A percentile compares a stretch with the other conserved stretches of the same genome.
Evolutionary conservation across 805 yeast species (phyloP).

Genomic region (Yarrowia sp.): DNA sequence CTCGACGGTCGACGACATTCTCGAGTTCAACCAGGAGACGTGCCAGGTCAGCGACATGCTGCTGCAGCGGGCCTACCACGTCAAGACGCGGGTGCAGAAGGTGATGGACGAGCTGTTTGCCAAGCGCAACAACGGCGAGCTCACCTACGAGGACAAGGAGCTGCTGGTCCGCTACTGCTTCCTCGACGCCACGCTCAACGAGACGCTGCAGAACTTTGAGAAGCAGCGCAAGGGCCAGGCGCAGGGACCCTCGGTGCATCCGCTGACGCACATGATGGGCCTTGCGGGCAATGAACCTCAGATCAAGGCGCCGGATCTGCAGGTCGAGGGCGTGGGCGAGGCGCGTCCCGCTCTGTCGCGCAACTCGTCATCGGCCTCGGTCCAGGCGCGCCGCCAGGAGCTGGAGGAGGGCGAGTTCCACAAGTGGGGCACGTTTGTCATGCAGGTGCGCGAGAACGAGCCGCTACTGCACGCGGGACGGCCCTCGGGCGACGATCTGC

Average conservation of each 20-base stretch:
- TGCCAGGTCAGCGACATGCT: constrained; percentile 34
- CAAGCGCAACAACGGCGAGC: constrained; percentile 53
- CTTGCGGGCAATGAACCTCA: constrained; percentile 12
- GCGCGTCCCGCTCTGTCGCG: constrained; percentile 29
- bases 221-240: constrained; percentile 16
- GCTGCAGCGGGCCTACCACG: constrained; percentile 44
- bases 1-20: constrained; percentile 33
- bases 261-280: constrained; percentile 25
- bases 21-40: constrained; percentile 29
- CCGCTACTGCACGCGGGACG: constrained; percentile 31
- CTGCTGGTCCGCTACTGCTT: constrained; percentile 64
- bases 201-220: constrained; percentile 42
- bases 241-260: constrained; percentile 3
- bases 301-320: constrained; percentile 12
- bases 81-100: constrained; percentile 47
- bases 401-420: constrained; percentile 92
- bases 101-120: constrained; percentile 57
- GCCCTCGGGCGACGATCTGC: constrained; percentile 49
- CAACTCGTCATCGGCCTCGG: constrained; percentile 36
- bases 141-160: constrained; percentile 72
- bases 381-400: constrained; percentile 73
- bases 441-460: constrained; percentile 46
- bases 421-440: constrained; percentile 78
- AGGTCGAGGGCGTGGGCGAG: constrained; percentile 25
- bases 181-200: constrained; percentile 66